Percentiles rank a stretch among this genome's conserved stretches.
These are phyloP conservation scores for Aspergillus bertholletiae DNA, from an alignment of 495 filamentous ascomycete genomes.

Conservation along the genomic window DNA sequence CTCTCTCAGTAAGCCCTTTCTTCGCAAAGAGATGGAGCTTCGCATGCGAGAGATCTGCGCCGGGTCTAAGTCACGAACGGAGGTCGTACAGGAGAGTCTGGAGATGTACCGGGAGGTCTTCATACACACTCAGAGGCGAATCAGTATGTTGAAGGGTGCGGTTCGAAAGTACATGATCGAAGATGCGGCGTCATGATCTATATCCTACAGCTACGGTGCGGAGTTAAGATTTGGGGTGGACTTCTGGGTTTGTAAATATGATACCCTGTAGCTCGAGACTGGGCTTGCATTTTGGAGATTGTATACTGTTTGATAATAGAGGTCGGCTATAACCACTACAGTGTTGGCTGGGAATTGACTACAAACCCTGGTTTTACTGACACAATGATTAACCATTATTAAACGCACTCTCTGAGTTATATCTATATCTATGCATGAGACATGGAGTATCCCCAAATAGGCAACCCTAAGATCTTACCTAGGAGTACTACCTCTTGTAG, in stretches of 20 bases:
- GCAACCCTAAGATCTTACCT: no score
- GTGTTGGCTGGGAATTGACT: no score
- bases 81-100: conserved; percentile 75
- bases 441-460: no score
- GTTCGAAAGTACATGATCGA: conserved; percentile 48
- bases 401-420: no score
- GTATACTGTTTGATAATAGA: no score
- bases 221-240: conserved; percentile 1
- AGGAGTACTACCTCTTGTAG: no score
- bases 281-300: not conserved
- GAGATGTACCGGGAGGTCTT: conserved; percentile 84
- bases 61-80: conserved; percentile 67
- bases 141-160: conserved; percentile 67
- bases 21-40: conserved; percentile 95
- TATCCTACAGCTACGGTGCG: not conserved
- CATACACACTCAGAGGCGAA: conserved; percentile 66
- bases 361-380: no score
- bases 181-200: conserved; percentile 15
- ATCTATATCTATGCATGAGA: no score
- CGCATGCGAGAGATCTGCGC: conserved; percentile 95
- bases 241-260: not conserved
- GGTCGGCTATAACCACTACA: no score
- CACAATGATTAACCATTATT: no score
- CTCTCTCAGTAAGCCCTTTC: conserved; percentile 91
- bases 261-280: not conserved